Percentiles rank a stretch among this genome's conserved stretches.
phyloP scores from a whole-genome alignment of 2,329 filamentous ascomycete species.

The Fusarium chaquense region DNA sequence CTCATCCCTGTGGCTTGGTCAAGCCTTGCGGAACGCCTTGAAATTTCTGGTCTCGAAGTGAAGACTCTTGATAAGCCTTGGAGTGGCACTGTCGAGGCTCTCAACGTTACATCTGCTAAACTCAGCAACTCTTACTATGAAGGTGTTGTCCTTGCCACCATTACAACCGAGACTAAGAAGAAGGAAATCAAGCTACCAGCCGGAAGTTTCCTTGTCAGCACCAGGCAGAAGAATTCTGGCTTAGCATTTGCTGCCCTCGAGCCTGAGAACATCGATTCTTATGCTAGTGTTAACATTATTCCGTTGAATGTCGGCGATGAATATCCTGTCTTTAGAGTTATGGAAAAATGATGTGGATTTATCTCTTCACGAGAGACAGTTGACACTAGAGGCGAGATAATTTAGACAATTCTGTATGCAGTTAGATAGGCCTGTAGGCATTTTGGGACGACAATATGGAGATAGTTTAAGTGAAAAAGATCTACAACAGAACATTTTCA shows the following conservation, averaged over 20 bases:
- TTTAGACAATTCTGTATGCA: neutral
- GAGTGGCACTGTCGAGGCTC: conserved; percentile 46
- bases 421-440: neutral
- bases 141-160: conserved; percentile 42
- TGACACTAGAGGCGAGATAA: neutral
- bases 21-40: conserved; percentile 46
- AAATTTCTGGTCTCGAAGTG: conserved; percentile 44
- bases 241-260: conserved; percentile 49
- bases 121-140: conserved; percentile 46
- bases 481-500: neutral
- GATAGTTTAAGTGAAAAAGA: neutral
- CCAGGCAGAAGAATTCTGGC: conserved; percentile 50
- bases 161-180: conserved; percentile 35
- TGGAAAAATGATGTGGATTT: neutral
- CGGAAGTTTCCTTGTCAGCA: conserved; percentile 50
- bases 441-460: neutral
- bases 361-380: neutral
- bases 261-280: conserved; percentile 52
- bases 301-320: conserved; percentile 48
- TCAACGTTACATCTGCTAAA: conserved; percentile 42
- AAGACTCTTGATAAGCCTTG: conserved; percentile 41
- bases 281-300: conserved; percentile 49
- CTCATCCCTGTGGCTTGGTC: conserved; percentile 49
- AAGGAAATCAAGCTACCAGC: conserved; percentile 43
- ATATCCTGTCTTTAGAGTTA: conserved; percentile 48